Base-by-base conservation (phyloP, 768 basidiomycete species). In the Mycena galopus region DNA sequence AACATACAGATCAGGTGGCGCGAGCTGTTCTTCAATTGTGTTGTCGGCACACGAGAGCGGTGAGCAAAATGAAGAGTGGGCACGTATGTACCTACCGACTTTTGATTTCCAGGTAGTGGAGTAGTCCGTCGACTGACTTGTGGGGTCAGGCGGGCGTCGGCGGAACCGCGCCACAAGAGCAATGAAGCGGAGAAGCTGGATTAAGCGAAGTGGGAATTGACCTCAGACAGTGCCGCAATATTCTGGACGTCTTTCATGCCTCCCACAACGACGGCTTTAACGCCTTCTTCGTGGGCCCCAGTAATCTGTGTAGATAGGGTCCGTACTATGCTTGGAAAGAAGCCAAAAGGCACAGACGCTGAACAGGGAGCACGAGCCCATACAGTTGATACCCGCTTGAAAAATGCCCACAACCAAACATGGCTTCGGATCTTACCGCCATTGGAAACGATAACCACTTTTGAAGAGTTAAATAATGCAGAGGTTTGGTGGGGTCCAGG, bases 141-240 rank as follows among this genome's bases (percentile, higher is more conserved):
- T 27, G 35, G 29, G 47, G 33, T 21, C 33, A 35, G 19, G 58
- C 9, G 23, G 27, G 25, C 23, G 62, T n/a, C n/a, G n/a, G n/a
- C n/a, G n/a, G n/a, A 11, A 47, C 35, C 25, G 29, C 21, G 51
- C 27, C 21, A n/a, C n/a, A n/a, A n/a, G n/a, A n/a, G n/a, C n/a
- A n/a, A n/a, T n/a, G 59, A 29, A 32, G 25, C 17, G 29, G 65
- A 32, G 55, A 67, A 37, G 25, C 47, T 9, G n/a, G 8, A 57
- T 33, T 44, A 65, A 58, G 62, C 44, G 50, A 27, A n/a, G n/a
- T n/a, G 50, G 55, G 8, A 16, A 29, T 44, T 59, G 16, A 73
- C 72, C 90, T 32, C 90, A 89, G 35, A 91, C 89, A 32, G 85
- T 89, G 30, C 90, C 90, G 73, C 88, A 89, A 75, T 90, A 90